These are phyloP conservation scores for Rhynchospora tenuis DNA, from an alignment of 176 grass and related monocot genomes.

Conservation along the genomic window DNA sequence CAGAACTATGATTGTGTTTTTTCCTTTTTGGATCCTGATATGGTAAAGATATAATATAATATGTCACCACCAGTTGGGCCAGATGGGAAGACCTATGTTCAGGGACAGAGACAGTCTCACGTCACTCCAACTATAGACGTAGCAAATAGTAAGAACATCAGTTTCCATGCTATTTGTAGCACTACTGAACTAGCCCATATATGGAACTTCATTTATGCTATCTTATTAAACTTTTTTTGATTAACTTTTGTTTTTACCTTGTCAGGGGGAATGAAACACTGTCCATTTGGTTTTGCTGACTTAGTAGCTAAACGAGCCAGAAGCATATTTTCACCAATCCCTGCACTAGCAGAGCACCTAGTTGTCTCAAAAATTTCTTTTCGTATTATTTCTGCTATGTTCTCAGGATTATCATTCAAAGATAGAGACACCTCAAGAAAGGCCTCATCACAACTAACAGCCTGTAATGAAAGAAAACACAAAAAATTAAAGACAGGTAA, in stretches of 20 bases:
- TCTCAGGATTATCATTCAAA: constrained; percentile 44
- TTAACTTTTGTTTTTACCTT: constrained; percentile 38
- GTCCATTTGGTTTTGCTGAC: constrained; percentile 93
- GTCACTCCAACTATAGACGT: too few relatives aligned
- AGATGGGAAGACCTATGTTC: too few relatives aligned
- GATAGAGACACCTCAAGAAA: constrained; percentile 77
- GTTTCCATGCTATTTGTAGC: too few relatives aligned
- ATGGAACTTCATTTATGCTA: too few relatives aligned
- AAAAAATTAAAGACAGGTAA: background rate
- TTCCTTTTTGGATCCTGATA: too few relatives aligned
- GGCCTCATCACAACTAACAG: constrained; percentile 95
- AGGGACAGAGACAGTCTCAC: too few relatives aligned
- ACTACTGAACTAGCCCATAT: too few relatives aligned
- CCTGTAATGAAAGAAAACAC: constrained; percentile 45
- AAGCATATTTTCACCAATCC: constrained; percentile 86
- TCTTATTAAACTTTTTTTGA: too few relatives aligned
- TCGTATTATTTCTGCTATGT: constrained; percentile 47
- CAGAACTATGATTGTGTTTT: too few relatives aligned
- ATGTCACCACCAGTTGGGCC: too few relatives aligned
- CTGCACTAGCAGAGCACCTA: constrained; percentile 81
- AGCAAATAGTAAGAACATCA: too few relatives aligned
- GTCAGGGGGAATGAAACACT: constrained; percentile 62
- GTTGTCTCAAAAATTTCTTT: constrained; percentile 73
- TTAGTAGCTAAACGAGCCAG: constrained; percentile 82
- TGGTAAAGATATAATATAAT: too few relatives aligned